Evolutionary conservation across 2,329 filamentous ascomycete genomes (phyloP).

Genomic region (Colletotrichum limetticola): DNA sequence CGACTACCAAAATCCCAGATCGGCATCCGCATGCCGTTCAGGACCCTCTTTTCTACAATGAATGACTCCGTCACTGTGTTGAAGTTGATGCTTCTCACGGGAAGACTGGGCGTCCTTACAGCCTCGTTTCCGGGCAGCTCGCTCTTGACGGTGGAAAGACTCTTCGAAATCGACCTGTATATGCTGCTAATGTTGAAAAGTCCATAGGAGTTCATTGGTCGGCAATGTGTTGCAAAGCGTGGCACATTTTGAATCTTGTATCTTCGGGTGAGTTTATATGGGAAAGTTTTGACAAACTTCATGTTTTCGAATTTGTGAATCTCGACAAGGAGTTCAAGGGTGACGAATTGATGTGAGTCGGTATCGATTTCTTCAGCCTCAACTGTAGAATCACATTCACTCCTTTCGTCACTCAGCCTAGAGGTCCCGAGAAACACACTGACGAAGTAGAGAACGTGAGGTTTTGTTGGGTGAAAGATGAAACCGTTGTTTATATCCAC

Average conservation of each 20-base stretch:
- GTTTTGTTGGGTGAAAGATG: constrained; percentile 5
- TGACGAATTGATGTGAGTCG: too few species aligned
- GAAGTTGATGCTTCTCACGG: constrained; percentile 5
- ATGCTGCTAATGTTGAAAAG: background rate
- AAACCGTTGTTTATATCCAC: background rate
- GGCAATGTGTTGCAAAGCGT: background rate
- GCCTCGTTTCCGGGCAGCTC: background rate
- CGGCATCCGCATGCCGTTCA: background rate
- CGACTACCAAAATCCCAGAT: rapidly evolving
- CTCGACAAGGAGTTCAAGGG: background rate
- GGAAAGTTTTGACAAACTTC: background rate
- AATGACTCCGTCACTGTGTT: constrained; percentile 4
- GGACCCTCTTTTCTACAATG: background rate
- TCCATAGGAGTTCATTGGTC: background rate
- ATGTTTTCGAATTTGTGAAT: background rate
- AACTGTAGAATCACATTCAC: background rate
- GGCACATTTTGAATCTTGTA: background rate
- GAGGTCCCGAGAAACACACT: background rate
- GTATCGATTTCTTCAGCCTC: too few species aligned
- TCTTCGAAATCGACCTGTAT: too few species aligned
- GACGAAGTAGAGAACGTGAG: background rate
- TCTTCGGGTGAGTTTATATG: background rate
- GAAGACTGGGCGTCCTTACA: background rate
- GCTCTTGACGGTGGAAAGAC: rapidly evolving
- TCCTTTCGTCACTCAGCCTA: background rate